Evolutionary conservation across 176 grass and related monocot species (phyloP), one percentile per base, ranked within the genome.

Genomic region (Bolboschoenus planiculmis): DNA sequence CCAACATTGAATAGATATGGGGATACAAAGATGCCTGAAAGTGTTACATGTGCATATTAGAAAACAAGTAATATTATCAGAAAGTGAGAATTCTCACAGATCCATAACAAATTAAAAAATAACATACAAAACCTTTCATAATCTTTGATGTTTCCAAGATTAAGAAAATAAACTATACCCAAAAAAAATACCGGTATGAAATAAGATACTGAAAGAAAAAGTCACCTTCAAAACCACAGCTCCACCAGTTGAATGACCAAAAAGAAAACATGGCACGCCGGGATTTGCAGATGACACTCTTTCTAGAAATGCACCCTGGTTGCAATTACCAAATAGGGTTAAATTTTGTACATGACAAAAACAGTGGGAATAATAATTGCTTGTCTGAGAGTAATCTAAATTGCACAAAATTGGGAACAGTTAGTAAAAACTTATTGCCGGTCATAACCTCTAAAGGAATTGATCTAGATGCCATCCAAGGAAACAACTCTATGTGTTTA

Each of bases 231-330:
- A 87, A 88, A 93, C 96, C 53, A 91, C 85, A 84, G 96, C 92
- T 79, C 96, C 96, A 34, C 96, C 96, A 30, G 96, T 99, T 11
- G 96, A 99, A 74, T 99, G 96, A 46, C 92, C 96, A 5, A 99
- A 90, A 71, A 99, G 96, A 85, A 99, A 95, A 90, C 96, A 95
- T 11, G 96, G 92, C 13, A 93, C 83, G 20, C 86, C 84, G 29
- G 92, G 91, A 87, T 91, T 88, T 20, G 95, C 89, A 61, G 83
- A 88, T 83, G 53, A 87, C 78, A 95, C 81, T 87, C 91, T 99
- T 35, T 95, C 91, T 66, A 99, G 79, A 81, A 95, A 89, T 33
- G 91, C 80, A 70, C 87, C 89, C 96, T 99, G 57, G 77, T 81
- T 81, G 31, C 10, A 86, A 61, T 48, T 43, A 29, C 68, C 23